These are phyloP conservation scores for Diaporthe vaccinii DNA, from an alignment of 2,329 filamentous ascomycete genomes.

Conservation along the genomic window DNA sequence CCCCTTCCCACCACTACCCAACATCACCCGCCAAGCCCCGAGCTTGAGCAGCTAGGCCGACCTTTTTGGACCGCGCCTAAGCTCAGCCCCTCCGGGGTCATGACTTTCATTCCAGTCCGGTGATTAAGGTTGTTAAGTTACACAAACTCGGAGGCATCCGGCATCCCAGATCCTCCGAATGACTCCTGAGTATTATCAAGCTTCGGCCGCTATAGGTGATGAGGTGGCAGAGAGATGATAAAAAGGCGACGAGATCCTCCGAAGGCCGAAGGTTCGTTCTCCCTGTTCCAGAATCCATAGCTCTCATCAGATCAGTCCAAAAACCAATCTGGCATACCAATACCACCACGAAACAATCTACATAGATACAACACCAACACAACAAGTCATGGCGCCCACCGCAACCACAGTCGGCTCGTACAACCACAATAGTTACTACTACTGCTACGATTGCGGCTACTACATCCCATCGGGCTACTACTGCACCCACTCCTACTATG, in stretches of 20 bases:
- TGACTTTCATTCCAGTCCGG: not conserved
- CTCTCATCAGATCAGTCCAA: not conserved
- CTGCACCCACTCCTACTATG: constrained; percentile 33
- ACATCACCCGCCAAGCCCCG: constrained; percentile 20
- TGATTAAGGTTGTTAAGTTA: constrained; percentile 5
- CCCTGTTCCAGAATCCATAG: not conserved
- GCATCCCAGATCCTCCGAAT: not conserved
- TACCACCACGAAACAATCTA: not conserved
- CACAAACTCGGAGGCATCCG: constrained; percentile 8
- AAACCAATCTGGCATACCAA: not conserved
- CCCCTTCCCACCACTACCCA: not conserved
- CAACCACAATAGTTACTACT: constrained; percentile 26
- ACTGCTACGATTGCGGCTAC: constrained; percentile 27
- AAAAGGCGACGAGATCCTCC: constrained; percentile 11
- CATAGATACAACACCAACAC: not conserved
- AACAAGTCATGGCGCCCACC: constrained; percentile 6
- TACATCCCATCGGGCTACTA: constrained; percentile 38
- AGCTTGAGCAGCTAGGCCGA: constrained; percentile 6
- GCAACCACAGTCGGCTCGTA: not conserved
- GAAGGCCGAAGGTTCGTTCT: not conserved
- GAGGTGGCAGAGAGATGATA: constrained; percentile 3
- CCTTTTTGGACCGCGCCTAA: not conserved
- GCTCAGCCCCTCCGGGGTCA: constrained; percentile 20
- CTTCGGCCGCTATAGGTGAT: constrained; percentile 24
- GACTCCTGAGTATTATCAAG: constrained; percentile 8